Evolutionary conservation across 2,329 filamentous ascomycete genomes (phyloP).

Genomic region (Pseudogymnoascus sp.): DNA sequence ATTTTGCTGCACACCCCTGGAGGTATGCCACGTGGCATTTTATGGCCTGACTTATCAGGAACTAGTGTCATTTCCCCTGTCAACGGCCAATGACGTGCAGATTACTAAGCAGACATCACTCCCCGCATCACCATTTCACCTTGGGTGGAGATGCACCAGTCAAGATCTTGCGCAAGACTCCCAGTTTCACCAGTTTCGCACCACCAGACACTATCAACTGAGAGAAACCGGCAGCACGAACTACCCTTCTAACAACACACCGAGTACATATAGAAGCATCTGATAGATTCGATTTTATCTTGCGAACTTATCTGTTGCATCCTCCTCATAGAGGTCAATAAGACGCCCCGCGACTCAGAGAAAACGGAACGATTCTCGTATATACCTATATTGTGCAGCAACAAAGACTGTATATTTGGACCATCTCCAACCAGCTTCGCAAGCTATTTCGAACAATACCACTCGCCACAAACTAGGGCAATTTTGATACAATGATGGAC

Average conservation of each 20-base stretch:
- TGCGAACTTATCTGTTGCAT: not conserved
- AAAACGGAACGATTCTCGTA: not conserved
- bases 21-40: not conserved
- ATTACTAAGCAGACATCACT: constrained; percentile 1
- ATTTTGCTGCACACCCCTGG: not conserved
- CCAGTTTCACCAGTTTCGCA: not conserved
- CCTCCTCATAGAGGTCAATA: not conserved
- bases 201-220: not conserved
- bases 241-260: not conserved
- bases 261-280: not conserved
- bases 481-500: constrained; percentile 15
- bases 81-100: not conserved
- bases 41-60: not conserved
- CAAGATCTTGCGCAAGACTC: not conserved
- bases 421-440: not conserved
- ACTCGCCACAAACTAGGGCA: not conserved
- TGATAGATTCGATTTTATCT: not conserved
- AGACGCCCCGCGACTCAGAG: not conserved
- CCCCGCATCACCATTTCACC: constrained; percentile 9
- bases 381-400: not conserved
- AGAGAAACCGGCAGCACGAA: not conserved
- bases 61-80: not conserved
- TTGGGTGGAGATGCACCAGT: not conserved
- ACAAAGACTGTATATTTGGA: not conserved
- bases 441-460: not conserved